phyloP scores from a whole-genome alignment of 192 early-diverging fungal genomes.

The Lunasporangiospora selenospora region DNA sequence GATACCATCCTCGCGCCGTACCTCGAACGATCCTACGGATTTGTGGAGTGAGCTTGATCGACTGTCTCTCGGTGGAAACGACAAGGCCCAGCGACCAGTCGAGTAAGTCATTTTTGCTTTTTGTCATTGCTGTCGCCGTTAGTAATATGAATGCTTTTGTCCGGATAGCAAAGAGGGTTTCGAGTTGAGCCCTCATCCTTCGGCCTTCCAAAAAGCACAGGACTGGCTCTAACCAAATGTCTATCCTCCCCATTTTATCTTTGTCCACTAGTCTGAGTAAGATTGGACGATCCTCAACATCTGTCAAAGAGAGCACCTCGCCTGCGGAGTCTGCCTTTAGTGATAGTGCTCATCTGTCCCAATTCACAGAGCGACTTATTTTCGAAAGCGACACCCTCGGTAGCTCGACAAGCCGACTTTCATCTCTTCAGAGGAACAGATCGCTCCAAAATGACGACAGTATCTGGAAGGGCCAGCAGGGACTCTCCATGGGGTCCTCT shows the following conservation, averaged over 20 bases:
- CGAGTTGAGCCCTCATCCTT: too few species aligned
- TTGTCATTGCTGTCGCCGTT: too few species aligned
- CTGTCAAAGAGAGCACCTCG: constrained; percentile 22
- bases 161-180: too few species aligned
- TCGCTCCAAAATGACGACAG: constrained; percentile 36
- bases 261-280: constrained; percentile 28
- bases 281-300: constrained; percentile 25
- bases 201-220: too few species aligned
- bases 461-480: constrained; percentile 43
- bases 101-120: too few species aligned
- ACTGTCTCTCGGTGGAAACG: constrained; percentile 18
- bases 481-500: constrained; percentile 19
- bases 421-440: constrained; percentile 44
- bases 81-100: too few species aligned
- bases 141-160: too few species aligned
- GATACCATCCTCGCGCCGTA: constrained; percentile 80
- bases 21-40: constrained; percentile 65
- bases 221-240: too few species aligned
- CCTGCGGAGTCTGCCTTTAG: constrained; percentile 29
- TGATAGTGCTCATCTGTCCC: constrained; percentile 46
- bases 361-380: constrained; percentile 54
- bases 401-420: constrained; percentile 8
- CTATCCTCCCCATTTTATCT: too few species aligned
- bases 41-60: constrained; percentile 48
- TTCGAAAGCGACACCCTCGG: constrained; percentile 55